Base-by-base conservation (phyloP, 768 basidiomycete genomes). In the Multifurca ochricompacta region DNA sequence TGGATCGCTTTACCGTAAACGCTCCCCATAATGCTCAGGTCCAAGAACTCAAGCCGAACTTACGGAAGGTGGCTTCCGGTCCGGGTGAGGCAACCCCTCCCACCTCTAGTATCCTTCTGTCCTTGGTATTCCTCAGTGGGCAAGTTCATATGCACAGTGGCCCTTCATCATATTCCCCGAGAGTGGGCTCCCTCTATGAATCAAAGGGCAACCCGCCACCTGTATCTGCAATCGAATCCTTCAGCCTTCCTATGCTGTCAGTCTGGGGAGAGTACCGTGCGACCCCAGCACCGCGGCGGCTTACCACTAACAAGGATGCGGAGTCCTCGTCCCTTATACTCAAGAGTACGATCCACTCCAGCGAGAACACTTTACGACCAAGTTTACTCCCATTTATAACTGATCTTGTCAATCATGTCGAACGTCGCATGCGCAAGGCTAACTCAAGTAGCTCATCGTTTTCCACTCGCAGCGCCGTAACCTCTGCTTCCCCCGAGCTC, bases 321-420 rank as follows among this genome's bases (percentile, higher is more conserved):
- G 77, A 78, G 55, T 77, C 83, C 0, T 82, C 86, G 1, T 74
- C 77, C 3, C 71, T 95, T 27, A 73, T 89, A 57, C 85, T 96
- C 74, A 92, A 91, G 66, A 79, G 80, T 63, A 87, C 88, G n/a
- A 78, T 98, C 19, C 89, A 93, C 64, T 84, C 87, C 0, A 96
- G 92, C 64, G 78, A 83, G 56, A 98, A 98, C 65, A 83, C 79
- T 2, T 73, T 98, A 23, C 72, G 83, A 41, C 94, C 95, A 0
- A 83, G 80, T 4, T 71, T 97, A 9, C 72, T 98, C 8, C 89
- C 88, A 3, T 97, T 97, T 71, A 67, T 96, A 34, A 81, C 86
- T 0, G 85, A 90, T 53, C 70, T 94, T 25, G 77, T 86, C 48
- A 73, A 77, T 23, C 79, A 78, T 39, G 71, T 93, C 30, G 89